These are phyloP conservation scores for Sugiyamaella floridensis DNA, from an alignment of 805 yeast species.

Conservation along the genomic window DNA sequence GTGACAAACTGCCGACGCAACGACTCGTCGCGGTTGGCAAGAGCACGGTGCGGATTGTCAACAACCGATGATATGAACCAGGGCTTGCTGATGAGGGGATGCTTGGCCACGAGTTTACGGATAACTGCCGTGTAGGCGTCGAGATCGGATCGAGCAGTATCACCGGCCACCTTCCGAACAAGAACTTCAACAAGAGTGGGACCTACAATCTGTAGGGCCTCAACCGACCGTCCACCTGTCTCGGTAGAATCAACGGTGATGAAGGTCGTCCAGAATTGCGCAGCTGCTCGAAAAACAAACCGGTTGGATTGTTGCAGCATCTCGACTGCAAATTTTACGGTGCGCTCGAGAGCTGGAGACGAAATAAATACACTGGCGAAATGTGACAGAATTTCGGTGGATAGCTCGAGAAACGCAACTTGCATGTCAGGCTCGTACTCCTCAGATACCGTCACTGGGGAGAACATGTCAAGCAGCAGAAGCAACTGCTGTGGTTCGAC, in stretches of 20 bases:
- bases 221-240: neutral
- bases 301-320: slow-evolving; percentile 46
- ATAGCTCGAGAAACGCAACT: slow-evolving; percentile 24
- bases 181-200: slow-evolving; percentile 32
- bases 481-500: slow-evolving; percentile 1
- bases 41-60: slow-evolving; percentile 11
- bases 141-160: slow-evolving; percentile 39
- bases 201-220: slow-evolving; percentile 19
- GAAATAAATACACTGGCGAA: slow-evolving; percentile 12
- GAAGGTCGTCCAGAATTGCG: slow-evolving; percentile 49
- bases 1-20: slow-evolving; percentile 22
- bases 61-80: slow-evolving; percentile 15
- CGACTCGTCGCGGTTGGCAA: slow-evolving; percentile 9
- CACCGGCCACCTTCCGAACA: slow-evolving; percentile 36
- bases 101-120: slow-evolving; percentile 16
- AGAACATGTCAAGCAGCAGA: slow-evolving; percentile 14
- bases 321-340: slow-evolving; percentile 34
- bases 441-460: slow-evolving; percentile 1
- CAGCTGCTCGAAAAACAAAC: slow-evolving; percentile 46
- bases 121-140: slow-evolving; percentile 38
- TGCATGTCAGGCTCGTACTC: slow-evolving; percentile 26
- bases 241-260: slow-evolving; percentile 21
- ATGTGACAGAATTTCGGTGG: slow-evolving; percentile 21
- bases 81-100: slow-evolving; percentile 15
- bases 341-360: slow-evolving; percentile 16